A percentile compares a stretch with the other conserved stretches of the same genome.
phyloP scores from a whole-genome alignment of 2,329 filamentous ascomycete genomes.

The Camptophora hylomeconis region DNA sequence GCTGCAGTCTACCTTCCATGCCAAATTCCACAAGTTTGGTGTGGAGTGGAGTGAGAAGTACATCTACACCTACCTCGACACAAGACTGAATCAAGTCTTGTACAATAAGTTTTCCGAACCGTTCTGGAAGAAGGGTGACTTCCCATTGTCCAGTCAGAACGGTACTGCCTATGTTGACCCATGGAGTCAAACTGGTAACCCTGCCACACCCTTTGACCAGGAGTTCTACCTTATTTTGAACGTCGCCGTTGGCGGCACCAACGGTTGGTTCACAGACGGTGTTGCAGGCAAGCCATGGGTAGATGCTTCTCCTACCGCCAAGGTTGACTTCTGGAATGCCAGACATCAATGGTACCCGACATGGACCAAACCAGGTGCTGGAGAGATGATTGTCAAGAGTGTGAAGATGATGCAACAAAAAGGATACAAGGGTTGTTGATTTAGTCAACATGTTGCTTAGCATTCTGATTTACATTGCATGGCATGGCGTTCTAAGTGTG shows the following conservation, averaged over 20 bases:
- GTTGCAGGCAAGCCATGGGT: constrained; percentile 66
- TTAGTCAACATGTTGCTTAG: too few relatives aligned
- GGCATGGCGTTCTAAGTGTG: too few relatives aligned
- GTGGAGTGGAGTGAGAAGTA: constrained; percentile 83
- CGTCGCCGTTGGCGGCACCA: constrained; percentile 62
- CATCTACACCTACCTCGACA: constrained; percentile 76
- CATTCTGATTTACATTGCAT: too few relatives aligned
- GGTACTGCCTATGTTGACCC: constrained; percentile 51
- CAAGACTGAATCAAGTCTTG: constrained; percentile 63
- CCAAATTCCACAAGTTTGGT: constrained; percentile 62
- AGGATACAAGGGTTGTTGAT: constrained; percentile 15
- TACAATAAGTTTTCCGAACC: constrained; percentile 61
- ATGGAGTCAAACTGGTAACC: constrained; percentile 49
- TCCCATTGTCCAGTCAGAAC: constrained; percentile 51
- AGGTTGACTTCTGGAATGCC: constrained; percentile 64
- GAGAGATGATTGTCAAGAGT: constrained; percentile 54
- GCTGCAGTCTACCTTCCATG: constrained; percentile 60
- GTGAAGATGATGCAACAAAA: constrained; percentile 58
- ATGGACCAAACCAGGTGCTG: constrained; percentile 47
- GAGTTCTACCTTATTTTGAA: constrained; percentile 66
- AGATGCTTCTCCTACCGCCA: constrained; percentile 52
- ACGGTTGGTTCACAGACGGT: constrained; percentile 73
- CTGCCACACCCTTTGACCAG: constrained; percentile 61
- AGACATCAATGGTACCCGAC: constrained; percentile 54
- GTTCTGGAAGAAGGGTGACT: constrained; percentile 56